Percentiles rank a stretch among this genome's conserved stretches.
phyloP scores from a whole-genome alignment of 306 rosid genomes.

The Parietaria judaica region DNA sequence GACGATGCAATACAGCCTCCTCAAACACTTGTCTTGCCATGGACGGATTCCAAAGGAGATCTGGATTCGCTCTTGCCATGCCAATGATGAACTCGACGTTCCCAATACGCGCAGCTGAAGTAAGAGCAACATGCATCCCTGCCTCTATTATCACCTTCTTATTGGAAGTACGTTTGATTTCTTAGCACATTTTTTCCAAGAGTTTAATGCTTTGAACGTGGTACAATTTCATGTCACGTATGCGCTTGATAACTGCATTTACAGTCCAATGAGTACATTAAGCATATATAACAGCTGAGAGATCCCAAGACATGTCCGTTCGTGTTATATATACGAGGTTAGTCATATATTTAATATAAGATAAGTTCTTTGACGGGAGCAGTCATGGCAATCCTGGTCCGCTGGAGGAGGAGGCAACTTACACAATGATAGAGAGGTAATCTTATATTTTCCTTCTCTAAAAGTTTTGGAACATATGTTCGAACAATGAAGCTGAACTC shows the following conservation, averaged over 20 bases:
- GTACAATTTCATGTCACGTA: background rate
- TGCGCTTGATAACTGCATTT: background rate
- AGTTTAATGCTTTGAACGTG: background rate
- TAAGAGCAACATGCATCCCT: background rate
- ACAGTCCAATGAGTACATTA: no score
- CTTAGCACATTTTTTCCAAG: background rate
- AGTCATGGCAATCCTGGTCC: no score
- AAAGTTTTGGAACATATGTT: no score
- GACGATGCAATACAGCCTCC: background rate
- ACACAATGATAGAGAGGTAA: no score
- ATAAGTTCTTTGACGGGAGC: no score
- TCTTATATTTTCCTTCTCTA: no score
- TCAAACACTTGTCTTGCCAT: background rate
- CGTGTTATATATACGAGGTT: no score
- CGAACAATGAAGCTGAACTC: no score
- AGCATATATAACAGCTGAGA: no score
- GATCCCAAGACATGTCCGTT: no score
- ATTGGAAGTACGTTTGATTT: background rate
- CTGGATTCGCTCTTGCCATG: conserved; percentile 1
- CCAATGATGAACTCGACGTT: background rate
- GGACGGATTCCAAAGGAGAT: background rate
- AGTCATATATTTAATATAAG: no score
- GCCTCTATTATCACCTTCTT: background rate
- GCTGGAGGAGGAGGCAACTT: no score
- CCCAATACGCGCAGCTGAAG: background rate